These are phyloP conservation scores for Adansonia madagascariensis DNA, from an alignment of 441 rosid species.

Conservation along the genomic window DNA sequence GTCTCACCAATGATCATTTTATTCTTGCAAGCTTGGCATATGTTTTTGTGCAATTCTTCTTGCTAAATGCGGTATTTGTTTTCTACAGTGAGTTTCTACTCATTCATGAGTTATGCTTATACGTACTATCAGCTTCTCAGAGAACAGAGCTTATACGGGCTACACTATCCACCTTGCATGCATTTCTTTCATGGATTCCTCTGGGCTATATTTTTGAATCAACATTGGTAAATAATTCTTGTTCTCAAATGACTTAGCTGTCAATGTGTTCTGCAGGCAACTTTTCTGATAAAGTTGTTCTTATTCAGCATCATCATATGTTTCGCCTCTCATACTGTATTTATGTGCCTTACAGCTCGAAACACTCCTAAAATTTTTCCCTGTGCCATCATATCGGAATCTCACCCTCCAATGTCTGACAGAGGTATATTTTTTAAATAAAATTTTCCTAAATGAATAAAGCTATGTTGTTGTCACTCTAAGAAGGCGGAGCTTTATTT, in stretches of 20 bases:
- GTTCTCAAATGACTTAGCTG: constrained; percentile 10
- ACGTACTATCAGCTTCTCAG: constrained; percentile 93
- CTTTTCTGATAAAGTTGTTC: background rate
- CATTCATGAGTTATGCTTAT: constrained; percentile 97
- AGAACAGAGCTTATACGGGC: constrained; percentile 94
- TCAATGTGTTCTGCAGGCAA: background rate
- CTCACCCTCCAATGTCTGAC: constrained; percentile 97
- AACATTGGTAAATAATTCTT: constrained; percentile 61
- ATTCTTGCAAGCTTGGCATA: constrained; percentile 9
- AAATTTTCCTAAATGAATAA: background rate
- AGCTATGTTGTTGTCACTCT: constrained; percentile 9
- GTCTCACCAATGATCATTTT: background rate
- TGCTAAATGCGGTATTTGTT: constrained; percentile 35
- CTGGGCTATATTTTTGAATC: constrained; percentile 99
- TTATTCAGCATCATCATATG: constrained; percentile 9
- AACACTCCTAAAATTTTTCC: constrained; percentile 91
- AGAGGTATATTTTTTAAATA: constrained; percentile 58
- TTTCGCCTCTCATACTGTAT: constrained; percentile 20
- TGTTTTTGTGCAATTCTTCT: constrained; percentile 19
- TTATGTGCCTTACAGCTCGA: constrained; percentile 62
- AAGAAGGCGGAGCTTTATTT: constrained; percentile 7
- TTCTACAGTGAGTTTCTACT: constrained; percentile 93
- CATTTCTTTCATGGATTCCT: constrained; percentile 99
- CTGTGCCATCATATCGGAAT: constrained; percentile 77
- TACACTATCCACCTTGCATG: constrained; percentile 92